Evolutionary conservation across 257 asterid genomes (phyloP), one percentile per base, ranked within the genome.

Genomic region (Solanum bulbocastanum): DNA sequence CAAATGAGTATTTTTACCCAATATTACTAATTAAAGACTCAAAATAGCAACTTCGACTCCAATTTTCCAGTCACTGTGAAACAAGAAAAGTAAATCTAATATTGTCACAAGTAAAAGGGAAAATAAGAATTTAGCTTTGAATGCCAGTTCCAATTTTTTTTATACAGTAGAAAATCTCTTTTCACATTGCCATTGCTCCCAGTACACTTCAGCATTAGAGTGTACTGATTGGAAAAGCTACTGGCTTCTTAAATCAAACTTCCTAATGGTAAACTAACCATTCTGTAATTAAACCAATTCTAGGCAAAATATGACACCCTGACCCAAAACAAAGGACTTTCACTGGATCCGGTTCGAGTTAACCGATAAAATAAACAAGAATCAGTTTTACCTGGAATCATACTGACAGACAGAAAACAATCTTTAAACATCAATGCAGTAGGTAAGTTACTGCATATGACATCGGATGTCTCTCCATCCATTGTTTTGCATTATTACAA

Each of bases 401-500:
- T 52, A 35, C 68, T 37, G 27, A 42, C 49, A 52, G 83, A 35
- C 49, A 12, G 60, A 49, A 87, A 68, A 69, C 46, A 72, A 83
- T 82, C 65, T 86, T 83, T 88, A 9, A 83, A 88, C 83, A 18
- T 49, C 44, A 32, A 56, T 82, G 71, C 86, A 82, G 86, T 49
- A 10, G 5, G 85, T 44, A 44, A 78, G 46, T 87, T 79, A 79
- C 88, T 84, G 90, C 92, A 90, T 86, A 88, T 91, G 88, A 72
- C 69, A 87, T 82, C 81, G 85, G 93, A 92, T 89, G n/a, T 65
- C 76, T 90, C 85, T 91, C 58, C 84, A 88, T 89, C 91, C 87
- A 88, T 86, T 87, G 88, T 87, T 89, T 91, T 89, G 65, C 89
- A 90, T 91, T 93, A 95, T 94, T 94, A 90, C 42, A 46, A 86